Conservation (phyloP, 2,329 filamentous ascomycete genomes). For the Monilinia vaccinii-corymbosi region DNA sequence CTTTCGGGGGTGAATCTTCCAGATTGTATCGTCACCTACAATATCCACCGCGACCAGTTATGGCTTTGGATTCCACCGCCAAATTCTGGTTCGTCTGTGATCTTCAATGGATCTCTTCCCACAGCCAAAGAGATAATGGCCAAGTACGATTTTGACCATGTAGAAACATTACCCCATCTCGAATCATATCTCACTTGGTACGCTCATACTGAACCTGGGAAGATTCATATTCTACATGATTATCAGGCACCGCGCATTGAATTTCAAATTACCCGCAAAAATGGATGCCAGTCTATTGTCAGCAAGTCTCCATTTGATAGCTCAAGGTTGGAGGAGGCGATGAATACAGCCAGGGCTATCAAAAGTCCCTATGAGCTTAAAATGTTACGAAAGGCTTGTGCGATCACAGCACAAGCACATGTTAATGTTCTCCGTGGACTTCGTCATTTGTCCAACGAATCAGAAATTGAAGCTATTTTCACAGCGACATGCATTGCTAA, state of each 20-base stretch:
- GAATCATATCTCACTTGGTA: constrained; percentile 42
- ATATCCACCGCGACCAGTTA: constrained; percentile 50
- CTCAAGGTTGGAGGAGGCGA: constrained; percentile 53
- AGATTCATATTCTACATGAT: constrained; percentile 38
- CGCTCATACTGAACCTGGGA: constrained; percentile 29
- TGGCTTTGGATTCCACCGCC: constrained; percentile 64
- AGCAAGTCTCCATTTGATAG: constrained; percentile 36
- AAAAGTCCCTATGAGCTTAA: constrained; percentile 83
- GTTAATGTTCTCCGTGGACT: constrained; percentile 59
- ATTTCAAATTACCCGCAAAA: not conserved
- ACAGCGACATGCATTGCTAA: constrained; percentile 60
- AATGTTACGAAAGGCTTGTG: constrained; percentile 72
- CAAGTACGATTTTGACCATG: constrained; percentile 61
- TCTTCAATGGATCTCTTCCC: constrained; percentile 57
- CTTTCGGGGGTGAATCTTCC: constrained; percentile 44
- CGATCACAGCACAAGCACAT: constrained; percentile 71
- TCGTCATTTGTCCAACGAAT: constrained; percentile 60
- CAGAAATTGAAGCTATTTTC: constrained; percentile 75
- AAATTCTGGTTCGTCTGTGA: constrained; percentile 48
- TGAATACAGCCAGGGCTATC: constrained; percentile 70
- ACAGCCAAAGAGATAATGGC: constrained; percentile 50
- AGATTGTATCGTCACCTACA: constrained; percentile 47
- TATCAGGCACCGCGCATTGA: constrained; percentile 30
- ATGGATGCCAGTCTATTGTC: constrained; percentile 2
- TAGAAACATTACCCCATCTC: constrained; percentile 40